phyloP scores from a whole-genome alignment of 441 rosid genomes.

The Bruguiera hainesii region DNA sequence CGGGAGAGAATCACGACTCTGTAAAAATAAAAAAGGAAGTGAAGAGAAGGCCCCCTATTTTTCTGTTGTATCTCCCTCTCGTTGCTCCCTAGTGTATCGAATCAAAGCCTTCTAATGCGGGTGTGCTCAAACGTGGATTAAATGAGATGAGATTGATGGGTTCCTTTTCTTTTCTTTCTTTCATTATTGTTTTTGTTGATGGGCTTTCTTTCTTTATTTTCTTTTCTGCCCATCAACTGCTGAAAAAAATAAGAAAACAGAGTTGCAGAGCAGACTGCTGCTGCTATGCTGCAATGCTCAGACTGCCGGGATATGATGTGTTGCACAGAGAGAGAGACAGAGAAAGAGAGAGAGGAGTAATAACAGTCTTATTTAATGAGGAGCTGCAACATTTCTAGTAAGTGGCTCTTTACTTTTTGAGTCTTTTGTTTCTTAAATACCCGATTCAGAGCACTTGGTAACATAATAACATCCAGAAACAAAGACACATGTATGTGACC shows the following conservation, averaged over 20 bases:
- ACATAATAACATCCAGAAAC: background rate
- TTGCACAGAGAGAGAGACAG: conserved; percentile 35
- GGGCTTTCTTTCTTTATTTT: background rate
- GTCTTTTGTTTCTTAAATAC: conserved; percentile 18
- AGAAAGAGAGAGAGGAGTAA: background rate
- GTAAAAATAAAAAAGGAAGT: too few relatives aligned
- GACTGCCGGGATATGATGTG: conserved; percentile 43
- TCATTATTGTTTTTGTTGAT: background rate
- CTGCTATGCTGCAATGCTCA: conserved; percentile 41
- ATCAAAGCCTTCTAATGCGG: conserved; percentile 14
- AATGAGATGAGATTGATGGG: background rate
- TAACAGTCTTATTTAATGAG: background rate
- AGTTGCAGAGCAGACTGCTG: conserved; percentile 37
- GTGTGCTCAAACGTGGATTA: background rate
- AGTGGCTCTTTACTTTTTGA: background rate
- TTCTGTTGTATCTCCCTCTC: background rate
- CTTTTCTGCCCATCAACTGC: conserved; percentile 20
- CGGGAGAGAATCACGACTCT: conserved; percentile 14
- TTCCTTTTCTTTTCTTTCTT: background rate
- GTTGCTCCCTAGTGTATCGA: conserved; percentile 19
- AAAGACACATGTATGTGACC: background rate
- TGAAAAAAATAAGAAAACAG: conserved; percentile 5
- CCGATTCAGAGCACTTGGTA: background rate
- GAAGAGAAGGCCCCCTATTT: conserved; percentile 8
- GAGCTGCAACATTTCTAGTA: background rate